Conservation (phyloP, 306 rosid species). For the Argentina anserina region DNA sequence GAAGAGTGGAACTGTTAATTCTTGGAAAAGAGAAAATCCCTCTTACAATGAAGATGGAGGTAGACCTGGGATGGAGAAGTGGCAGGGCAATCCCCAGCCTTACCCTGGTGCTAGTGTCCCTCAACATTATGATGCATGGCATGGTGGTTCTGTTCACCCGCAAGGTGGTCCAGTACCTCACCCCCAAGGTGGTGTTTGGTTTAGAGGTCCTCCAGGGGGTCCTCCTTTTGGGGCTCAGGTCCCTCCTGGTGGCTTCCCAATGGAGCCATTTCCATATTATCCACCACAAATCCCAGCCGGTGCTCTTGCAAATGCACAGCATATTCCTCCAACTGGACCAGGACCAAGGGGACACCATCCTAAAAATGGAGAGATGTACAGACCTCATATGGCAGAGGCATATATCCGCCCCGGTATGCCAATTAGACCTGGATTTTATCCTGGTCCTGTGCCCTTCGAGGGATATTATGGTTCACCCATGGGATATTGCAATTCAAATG, state of each 20-base stretch:
- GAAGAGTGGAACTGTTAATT: constrained; percentile 39
- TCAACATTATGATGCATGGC: constrained; percentile 83
- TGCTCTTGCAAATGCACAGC: constrained; percentile 62
- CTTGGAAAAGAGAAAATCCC: constrained; percentile 65
- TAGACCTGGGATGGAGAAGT: constrained; percentile 56
- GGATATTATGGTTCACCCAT: constrained; percentile 74
- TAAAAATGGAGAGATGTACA: constrained; percentile 78
- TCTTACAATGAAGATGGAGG: constrained; percentile 55
- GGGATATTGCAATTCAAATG: constrained; percentile 68
- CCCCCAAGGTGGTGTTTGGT: constrained; percentile 89
- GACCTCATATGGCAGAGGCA: constrained; percentile 83
- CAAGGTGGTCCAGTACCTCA: constrained; percentile 63
- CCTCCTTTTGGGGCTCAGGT: constrained; percentile 76
- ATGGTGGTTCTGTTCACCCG: constrained; percentile 73
- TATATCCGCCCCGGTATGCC: constrained; percentile 77
- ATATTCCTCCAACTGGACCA: constrained; percentile 58
- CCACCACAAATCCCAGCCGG: constrained; percentile 65
- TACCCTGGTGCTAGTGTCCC: constrained; percentile 60
- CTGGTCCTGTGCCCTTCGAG: constrained; percentile 71
- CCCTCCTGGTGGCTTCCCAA: constrained; percentile 70
- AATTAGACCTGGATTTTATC: constrained; percentile 81
- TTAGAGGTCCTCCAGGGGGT: constrained; percentile 83
- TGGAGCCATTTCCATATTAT: constrained; percentile 84
- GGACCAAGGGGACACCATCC: constrained; percentile 79
- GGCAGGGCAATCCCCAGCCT: constrained; percentile 78